These are phyloP conservation scores for Neurospora sublineolata DNA, from an alignment of 495 filamentous ascomycete genomes.

Conservation along the genomic window DNA sequence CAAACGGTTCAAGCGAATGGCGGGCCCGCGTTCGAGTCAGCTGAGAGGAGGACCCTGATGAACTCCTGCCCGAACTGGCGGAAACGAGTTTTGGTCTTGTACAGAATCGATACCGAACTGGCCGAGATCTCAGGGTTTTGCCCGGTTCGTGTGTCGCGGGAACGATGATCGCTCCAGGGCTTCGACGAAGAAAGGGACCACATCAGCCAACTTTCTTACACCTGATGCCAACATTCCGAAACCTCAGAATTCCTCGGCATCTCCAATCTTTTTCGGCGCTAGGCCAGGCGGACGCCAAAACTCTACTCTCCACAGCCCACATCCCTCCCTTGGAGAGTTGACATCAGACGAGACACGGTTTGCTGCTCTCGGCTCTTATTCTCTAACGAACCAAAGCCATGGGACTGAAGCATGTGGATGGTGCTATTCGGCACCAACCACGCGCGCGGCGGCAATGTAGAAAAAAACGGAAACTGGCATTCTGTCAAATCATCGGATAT, in stretches of 20 bases:
- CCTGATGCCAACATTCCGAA: background rate
- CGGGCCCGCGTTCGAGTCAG: background rate
- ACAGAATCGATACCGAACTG: background rate
- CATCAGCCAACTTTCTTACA: background rate
- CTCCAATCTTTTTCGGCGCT: background rate
- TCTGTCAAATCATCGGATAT: background rate
- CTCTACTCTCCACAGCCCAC: background rate
- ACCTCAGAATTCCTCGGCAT: background rate
- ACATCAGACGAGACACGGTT: background rate
- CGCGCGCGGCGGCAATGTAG: background rate
- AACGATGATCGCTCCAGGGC: background rate
- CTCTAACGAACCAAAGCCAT: background rate
- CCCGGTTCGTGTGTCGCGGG: background rate
- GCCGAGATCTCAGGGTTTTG: background rate
- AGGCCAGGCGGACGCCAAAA: background rate
- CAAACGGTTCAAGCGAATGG: background rate
- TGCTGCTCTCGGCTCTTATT: background rate
- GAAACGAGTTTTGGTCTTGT: too few relatives aligned
- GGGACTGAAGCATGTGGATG: background rate
- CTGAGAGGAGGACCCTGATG: background rate
- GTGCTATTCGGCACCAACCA: background rate
- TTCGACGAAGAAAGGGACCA: background rate
- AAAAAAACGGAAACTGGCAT: background rate
- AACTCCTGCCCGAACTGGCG: background rate
- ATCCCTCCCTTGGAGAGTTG: background rate